Base-by-base conservation (phyloP, 768 basidiomycete genomes). In the Kwoniella sp. region DNA sequence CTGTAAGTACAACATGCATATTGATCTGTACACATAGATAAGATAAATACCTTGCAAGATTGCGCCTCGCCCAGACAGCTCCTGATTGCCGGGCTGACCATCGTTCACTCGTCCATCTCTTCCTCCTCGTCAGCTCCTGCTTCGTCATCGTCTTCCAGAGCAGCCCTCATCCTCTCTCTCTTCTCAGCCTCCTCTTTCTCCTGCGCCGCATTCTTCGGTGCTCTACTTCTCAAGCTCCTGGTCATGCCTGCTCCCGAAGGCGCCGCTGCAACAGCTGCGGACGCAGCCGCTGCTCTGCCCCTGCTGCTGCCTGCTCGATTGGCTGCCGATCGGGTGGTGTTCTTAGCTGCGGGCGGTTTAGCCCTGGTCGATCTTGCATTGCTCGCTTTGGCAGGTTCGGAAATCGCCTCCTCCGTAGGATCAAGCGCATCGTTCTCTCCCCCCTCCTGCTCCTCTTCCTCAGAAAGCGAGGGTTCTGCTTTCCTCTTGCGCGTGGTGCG, bases 191-290 rank as follows among this genome's bases (percentile, higher is more conserved):
- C 65, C 20, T 60, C 53, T 37, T 50, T 23, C 28, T 23, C 31
- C 45, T 66, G 52, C 37, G 55, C 28, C 1, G 65, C 65, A 48
- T 28, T 47, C 28, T 61, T 66, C n/a, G 65, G 65, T 22, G 52
- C 53, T 22, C 65, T 55, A 56, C 58, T 60, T 38, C 65, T 55
- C 34, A 66, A 30, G 51, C 65, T 66, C 34, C 65, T 58, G 1
- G 56, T 51, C 34, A 58, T 30, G 1, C 57, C 57, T 47, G 45
- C 51, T 0, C 41, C 41, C 0, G 51, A 4, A 25, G 55, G 22
- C 1, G 48, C 3, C 26, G 63, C 23, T 25, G 63, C 2, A 38
- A 41, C 9, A 1, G 28, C 38, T 25, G 20, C 34, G 13, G 34
- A 13, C 5, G 13, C 41, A 9, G 54, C 9, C 15, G 28, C 12